A percentile compares a stretch with the other conserved stretches of the same genome.
Conservation (phyloP, 2,329 filamentous ascomycete genomes). For the Neoscytalidium dimidiatum region DNA sequence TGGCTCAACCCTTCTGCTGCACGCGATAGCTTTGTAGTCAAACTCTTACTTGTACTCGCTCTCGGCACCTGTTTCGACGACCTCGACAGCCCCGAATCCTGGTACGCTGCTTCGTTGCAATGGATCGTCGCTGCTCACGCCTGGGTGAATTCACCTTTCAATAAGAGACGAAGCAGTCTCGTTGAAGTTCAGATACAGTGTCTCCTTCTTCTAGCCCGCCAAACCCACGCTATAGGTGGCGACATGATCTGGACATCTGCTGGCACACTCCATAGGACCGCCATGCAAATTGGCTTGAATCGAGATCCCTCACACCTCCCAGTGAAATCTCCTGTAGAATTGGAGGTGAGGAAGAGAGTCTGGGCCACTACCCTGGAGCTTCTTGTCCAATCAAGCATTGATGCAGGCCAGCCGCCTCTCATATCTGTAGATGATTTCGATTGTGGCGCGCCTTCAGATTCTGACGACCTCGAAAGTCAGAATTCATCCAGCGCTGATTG, state of each 20-base stretch:
- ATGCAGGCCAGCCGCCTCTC: constrained; percentile 27
- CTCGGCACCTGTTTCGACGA: constrained; percentile 22
- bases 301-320: constrained; percentile 38
- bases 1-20: constrained; percentile 26
- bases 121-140: constrained; percentile 31
- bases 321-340: constrained; percentile 36
- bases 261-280: constrained; percentile 42
- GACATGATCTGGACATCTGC: constrained; percentile 38
- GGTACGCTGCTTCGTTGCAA: background rate
- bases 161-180: constrained; percentile 31
- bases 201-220: constrained; percentile 35
- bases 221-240: constrained; percentile 34
- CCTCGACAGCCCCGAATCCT: background rate
- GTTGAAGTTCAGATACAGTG: constrained; percentile 39
- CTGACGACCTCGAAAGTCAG: constrained; percentile 28
- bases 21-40: background rate
- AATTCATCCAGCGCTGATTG: constrained; percentile 16
- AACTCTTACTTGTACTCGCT: constrained; percentile 23
- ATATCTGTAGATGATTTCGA: constrained; percentile 36
- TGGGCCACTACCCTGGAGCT: constrained; percentile 49
- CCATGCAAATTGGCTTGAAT: constrained; percentile 46
- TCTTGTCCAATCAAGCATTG: constrained; percentile 34
- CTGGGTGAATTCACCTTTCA: constrained; percentile 39
- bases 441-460: constrained; percentile 26
- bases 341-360: constrained; percentile 47